These are phyloP conservation scores for Mollisiaceae sp. DNA, from an alignment of 2,329 filamentous ascomycete species.

Conservation along the genomic window DNA sequence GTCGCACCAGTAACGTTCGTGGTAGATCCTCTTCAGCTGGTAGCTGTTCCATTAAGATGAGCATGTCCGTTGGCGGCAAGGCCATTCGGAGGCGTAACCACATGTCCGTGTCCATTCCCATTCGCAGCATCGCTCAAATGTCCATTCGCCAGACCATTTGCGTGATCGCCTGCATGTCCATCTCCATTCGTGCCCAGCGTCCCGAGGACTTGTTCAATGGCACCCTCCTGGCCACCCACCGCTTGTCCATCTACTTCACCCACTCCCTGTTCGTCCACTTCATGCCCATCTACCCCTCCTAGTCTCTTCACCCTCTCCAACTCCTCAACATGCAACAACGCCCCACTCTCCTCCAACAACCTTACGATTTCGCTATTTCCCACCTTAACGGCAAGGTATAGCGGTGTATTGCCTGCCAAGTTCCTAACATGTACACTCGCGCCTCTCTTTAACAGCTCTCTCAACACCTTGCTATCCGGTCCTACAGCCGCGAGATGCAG, in stretches of 20 bases:
- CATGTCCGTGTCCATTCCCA: conserved; percentile 9
- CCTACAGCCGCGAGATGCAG: conserved; percentile 47
- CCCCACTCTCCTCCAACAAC: conserved; percentile 63
- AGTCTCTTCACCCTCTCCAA: conserved; percentile 33
- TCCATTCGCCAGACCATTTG: neutral
- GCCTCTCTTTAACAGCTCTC: conserved; percentile 62
- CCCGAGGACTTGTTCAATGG: neutral
- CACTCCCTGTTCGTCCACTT: neutral
- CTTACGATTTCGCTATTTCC: conserved; percentile 58
- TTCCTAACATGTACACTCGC: conserved; percentile 72
- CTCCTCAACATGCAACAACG: conserved; percentile 62
- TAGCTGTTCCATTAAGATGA: too few relatives aligned
- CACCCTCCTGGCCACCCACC: neutral
- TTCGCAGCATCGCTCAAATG: conserved; percentile 6
- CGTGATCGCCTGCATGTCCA: neutral
- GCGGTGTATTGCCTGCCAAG: conserved; percentile 66
- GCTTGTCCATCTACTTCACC: neutral
- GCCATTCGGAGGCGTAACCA: conserved; percentile 7
- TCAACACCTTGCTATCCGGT: conserved; percentile 59
- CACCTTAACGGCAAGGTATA: conserved; percentile 66
- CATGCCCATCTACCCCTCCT: neutral
- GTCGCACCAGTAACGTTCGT: neutral
- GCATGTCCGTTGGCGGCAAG: neutral
- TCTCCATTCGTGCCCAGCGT: neutral
- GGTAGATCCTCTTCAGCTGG: neutral